These are phyloP conservation scores for Schizonepeta tenuifolia DNA, from an alignment of 257 asterid species.

Conservation along the genomic window DNA sequence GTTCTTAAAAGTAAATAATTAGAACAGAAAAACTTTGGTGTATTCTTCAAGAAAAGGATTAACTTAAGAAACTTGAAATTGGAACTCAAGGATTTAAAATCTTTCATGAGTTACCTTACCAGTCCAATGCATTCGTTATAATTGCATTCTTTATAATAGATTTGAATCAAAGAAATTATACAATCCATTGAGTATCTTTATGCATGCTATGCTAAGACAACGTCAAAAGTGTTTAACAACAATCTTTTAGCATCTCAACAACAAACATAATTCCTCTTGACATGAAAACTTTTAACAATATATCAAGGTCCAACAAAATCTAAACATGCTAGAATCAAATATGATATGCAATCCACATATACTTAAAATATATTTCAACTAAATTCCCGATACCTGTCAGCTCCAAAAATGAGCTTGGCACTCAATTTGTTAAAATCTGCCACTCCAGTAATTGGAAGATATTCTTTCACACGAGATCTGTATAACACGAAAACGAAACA, in stretches of 20 bases:
- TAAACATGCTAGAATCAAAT: neutral
- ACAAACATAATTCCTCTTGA: neutral
- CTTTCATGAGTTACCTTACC: neutral
- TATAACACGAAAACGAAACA: conserved; percentile 17
- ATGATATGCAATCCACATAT: conserved; percentile 1
- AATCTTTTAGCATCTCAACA: neutral
- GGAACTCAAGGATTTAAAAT: neutral
- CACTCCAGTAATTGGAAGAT: conserved; percentile 78
- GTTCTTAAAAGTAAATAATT: too few species aligned
- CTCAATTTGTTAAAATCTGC: conserved; percentile 84
- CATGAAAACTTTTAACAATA: neutral
- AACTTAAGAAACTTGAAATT: neutral
- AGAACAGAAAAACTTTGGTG: neutral
- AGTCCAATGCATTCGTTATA: neutral
- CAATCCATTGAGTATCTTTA: neutral
- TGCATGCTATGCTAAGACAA: neutral
- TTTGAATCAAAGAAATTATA: neutral
- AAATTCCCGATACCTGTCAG: conserved; percentile 54
- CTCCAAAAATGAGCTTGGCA: conserved; percentile 85
- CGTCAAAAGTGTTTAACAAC: neutral
- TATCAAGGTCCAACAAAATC: neutral
- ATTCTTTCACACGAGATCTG: conserved; percentile 83
- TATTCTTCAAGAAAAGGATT: neutral
- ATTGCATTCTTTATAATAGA: neutral
- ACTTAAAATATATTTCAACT: neutral